Conservation (phyloP, 305 asterid species). For the Fraxinus sp. region DNA sequence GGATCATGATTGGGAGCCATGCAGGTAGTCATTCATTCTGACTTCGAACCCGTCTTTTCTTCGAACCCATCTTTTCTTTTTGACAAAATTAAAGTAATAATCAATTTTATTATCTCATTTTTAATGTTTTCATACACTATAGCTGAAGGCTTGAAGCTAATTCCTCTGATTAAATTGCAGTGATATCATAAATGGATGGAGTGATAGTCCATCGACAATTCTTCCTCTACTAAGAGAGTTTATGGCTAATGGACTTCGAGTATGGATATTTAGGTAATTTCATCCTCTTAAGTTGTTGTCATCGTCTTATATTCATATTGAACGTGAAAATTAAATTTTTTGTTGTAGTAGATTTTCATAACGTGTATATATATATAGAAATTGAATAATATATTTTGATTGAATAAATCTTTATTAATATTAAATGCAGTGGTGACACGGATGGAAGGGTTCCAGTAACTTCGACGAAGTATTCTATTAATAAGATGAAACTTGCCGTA, state of each 20-base stretch:
- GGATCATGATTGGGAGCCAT: constrained; percentile 57
- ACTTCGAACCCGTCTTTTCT: too few relatives aligned
- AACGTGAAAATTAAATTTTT: background rate
- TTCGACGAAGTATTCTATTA: constrained; percentile 53
- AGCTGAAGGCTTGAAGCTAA: background rate
- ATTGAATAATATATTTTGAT: background rate
- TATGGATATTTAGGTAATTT: constrained; percentile 70
- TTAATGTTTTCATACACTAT: background rate
- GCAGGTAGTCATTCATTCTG: constrained; percentile 41
- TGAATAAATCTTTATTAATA: background rate
- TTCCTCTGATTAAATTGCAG: constrained; percentile 30
- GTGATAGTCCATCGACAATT: constrained; percentile 52
- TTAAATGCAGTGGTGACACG: constrained; percentile 61
- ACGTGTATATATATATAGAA: background rate
- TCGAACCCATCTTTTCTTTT: too few relatives aligned
- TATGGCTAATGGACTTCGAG: constrained; percentile 55
- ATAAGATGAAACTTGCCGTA: constrained; percentile 43
- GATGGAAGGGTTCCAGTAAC: constrained; percentile 89
- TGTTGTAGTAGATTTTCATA: too few relatives aligned
- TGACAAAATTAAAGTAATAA: background rate
- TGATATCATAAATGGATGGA: constrained; percentile 43
- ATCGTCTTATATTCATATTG: too few relatives aligned
- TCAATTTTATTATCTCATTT: background rate
- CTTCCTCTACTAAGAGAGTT: constrained; percentile 59
- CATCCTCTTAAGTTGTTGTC: background rate